Base-by-base conservation (phyloP, 352 stramenopile genomes). In the Globisporangium nodosum region DNA sequence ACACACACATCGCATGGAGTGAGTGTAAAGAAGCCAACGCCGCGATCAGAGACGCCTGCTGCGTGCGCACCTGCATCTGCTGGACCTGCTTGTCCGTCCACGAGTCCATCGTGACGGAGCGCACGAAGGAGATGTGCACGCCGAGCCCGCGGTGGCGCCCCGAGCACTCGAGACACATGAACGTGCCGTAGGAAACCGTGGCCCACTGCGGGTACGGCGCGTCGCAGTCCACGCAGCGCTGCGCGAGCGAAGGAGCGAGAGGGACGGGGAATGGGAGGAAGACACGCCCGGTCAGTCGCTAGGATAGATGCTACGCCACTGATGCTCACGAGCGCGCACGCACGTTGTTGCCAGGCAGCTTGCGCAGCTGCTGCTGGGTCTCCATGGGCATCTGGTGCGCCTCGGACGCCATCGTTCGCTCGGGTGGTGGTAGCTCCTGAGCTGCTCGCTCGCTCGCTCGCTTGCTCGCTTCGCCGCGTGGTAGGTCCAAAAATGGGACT, bases 151-250 rank as follows among this genome's bases (percentile, higher is more conserved):
- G 85, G 71, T 98, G 93, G 49, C 90, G 80, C 3, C 87, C 92
- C 20, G 89, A 97, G 78, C 93, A 98, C 69, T 98, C 91, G 62
- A 98, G 85, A 56, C 92, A 98, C 72, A 98, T 96, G 63, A 98
- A 98, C 21, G 96, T 95, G 52, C 94, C 94, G 72, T 97, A 98
- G 18, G 92, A 97, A 40, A 96, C 90, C 2, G 88, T 97, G 5
- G 93, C 92, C 94, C 94, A 98, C 52, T 92, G 87, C 21, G 94
- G 94, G 67, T 98, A 98, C 51, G 91, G 79, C 37, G 92, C 92
- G 57, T 92, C 79, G 56, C 94, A 98, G 76, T 98, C 94, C 52
- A 98, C 97, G 66, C 94, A 98, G 51, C 78, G 77, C 78, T 87
- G 48, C 3, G 56, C 9, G 5, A 1, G 21, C n/a, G 30, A 24